Conservation (phyloP, 495 filamentous ascomycete species). For the Penicillium diatomitis region DNA sequence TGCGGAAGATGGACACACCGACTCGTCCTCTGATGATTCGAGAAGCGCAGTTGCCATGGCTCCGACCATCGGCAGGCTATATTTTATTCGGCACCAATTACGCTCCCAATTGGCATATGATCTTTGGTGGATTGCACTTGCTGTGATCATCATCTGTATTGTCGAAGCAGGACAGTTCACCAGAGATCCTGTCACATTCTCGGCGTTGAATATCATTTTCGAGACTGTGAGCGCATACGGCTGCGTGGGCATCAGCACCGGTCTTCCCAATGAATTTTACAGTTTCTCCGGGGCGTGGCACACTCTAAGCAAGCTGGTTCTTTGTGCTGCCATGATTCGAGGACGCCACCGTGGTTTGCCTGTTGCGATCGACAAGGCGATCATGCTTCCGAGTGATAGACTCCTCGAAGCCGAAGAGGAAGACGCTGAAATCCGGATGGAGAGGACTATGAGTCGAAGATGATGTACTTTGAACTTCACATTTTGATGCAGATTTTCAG, state of each 20-base stretch:
- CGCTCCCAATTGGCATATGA: constrained; percentile 54
- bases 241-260: constrained; percentile 71
- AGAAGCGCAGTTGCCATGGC: not conserved
- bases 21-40: constrained; percentile 10
- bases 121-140: constrained; percentile 80
- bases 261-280: constrained; percentile 50
- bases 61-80: constrained; percentile 47
- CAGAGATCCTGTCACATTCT: constrained; percentile 8
- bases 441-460: constrained; percentile 1
- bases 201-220: constrained; percentile 70
- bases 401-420: constrained; percentile 1
- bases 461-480: not conserved
- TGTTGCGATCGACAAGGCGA: constrained; percentile 10
- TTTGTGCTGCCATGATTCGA: constrained; percentile 63
- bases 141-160: constrained; percentile 72
- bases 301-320: constrained; percentile 53
- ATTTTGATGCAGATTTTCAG: not conserved
- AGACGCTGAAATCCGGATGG: constrained; percentile 5
- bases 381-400: constrained; percentile 47
- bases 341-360: constrained; percentile 46
- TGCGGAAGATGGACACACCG: constrained; percentile 16
- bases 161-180: constrained; percentile 53
- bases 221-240: constrained; percentile 83
- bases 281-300: constrained; percentile 59
- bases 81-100: constrained; percentile 72